Base-by-base conservation (phyloP, 768 basidiomycete genomes). In the Suillus alpinus region DNA sequence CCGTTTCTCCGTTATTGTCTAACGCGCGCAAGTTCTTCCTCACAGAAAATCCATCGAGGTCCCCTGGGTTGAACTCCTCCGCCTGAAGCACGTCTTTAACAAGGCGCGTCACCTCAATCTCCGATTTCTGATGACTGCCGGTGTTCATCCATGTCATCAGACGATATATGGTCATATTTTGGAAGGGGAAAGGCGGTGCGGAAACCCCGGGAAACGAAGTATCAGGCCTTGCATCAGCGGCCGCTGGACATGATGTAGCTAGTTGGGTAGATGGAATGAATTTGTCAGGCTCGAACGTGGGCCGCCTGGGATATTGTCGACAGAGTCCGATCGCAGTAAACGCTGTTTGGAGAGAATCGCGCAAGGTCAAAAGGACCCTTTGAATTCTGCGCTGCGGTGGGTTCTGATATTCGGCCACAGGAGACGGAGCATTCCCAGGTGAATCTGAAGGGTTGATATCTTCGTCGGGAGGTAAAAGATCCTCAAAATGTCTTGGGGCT, bases 151-250 rank as follows among this genome's bases (percentile, higher is more conserved):
- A 62, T 0, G 52, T 43, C 44, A 62, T 55, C 0, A 62, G 36
- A 10, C 10, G 43, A 43, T 46, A 62, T 6, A 59, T 55, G 7
- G 44, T 59, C 62, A 62, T 62, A 9, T 62, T 62, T 6, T 32
- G n/a, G 51, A 51, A 62, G 0, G 52, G 58, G 43, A 39, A 59
- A 1, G 62, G 62, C 1, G 47, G 55, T 13, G 14, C 16, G 16
- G 32, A 18, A 3, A 56, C 20, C 8, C 20, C 7, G 18, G n/a
- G 20, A 34, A 8, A 34, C 32, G 52, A 41, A 9, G n/a, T 12
- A 6, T 57, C 20, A 18, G 29, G 2, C 26, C 5, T 43, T 16
- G 34, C 1, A 7, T 7, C 23, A 2, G 6, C 2, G 6, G 10
- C 3, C 0, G 3, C 7, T 1, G 23, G 46, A 46, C 23, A 46